Percentiles rank a stretch among this genome's conserved stretches.
Evolutionary conservation across 768 basidiomycete genomes (phyloP).

Genomic region (Agrocybe pediades): DNA sequence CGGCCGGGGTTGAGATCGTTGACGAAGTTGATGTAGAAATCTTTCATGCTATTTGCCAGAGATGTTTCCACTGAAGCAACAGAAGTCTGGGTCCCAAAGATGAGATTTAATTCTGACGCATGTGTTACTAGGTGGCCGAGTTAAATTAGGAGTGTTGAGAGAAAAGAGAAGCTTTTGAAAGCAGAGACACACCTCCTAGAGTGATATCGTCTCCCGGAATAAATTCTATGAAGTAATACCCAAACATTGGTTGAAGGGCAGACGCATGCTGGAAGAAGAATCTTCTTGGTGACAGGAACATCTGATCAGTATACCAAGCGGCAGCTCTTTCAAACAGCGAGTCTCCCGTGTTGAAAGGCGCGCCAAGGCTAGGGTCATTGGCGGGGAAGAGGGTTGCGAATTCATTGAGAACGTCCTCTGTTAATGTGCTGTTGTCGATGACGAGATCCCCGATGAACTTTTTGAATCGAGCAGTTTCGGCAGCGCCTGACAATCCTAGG

Average conservation of each 20-base stretch:
- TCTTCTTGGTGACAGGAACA: conserved; percentile 54
- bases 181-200: conserved; percentile 42
- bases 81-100: conserved; percentile 49
- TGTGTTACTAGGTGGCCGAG: conserved; percentile 46
- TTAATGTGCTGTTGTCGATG: conserved; percentile 54
- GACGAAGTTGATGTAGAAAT: conserved; percentile 60
- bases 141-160: not conserved
- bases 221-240: conserved; percentile 57
- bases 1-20: conserved; percentile 57
- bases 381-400: conserved; percentile 47
- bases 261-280: conserved; percentile 53
- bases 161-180: not conserved
- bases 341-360: conserved; percentile 60
- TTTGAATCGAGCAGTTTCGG: conserved; percentile 46
- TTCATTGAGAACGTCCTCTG: conserved; percentile 37
- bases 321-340: conserved; percentile 57
- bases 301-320: conserved; percentile 60
- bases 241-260: conserved; percentile 48
- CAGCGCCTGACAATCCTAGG: conserved; percentile 36
- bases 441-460: conserved; percentile 48
- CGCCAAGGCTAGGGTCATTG: conserved; percentile 47
- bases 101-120: conserved; percentile 46
- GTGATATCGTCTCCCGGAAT: conserved; percentile 53
- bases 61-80: conserved; percentile 38
- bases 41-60: conserved; percentile 49